These are phyloP conservation scores for Podospora comata DNA, from an alignment of 495 filamentous ascomycete genomes.

Conservation along the genomic window DNA sequence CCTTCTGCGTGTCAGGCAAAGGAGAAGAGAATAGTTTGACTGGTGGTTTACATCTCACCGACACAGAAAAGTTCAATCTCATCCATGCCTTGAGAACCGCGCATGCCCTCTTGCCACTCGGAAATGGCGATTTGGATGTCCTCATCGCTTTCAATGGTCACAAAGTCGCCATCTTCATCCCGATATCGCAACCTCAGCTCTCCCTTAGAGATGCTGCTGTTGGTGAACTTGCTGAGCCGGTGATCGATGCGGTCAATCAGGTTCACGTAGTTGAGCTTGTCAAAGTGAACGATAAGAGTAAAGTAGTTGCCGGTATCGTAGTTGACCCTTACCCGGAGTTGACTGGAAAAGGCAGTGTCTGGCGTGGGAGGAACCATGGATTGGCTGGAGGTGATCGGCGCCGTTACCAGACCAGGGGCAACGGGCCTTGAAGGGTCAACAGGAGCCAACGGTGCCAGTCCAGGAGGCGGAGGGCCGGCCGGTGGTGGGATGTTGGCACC, in stretches of 20 bases:
- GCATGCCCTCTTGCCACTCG: conserved; percentile 79
- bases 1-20: neutral
- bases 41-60: conserved; percentile 28
- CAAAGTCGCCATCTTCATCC: conserved; percentile 89
- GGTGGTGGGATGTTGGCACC: conserved; percentile 31
- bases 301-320: conserved; percentile 78
- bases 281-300: conserved; percentile 87
- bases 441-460: conserved; percentile 34
- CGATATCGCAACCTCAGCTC: conserved; percentile 80
- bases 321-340: conserved; percentile 92
- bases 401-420: conserved; percentile 34
- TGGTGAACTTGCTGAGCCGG: conserved; percentile 80
- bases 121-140: conserved; percentile 92
- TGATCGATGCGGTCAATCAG: conserved; percentile 95
- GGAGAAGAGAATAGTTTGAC: neutral
- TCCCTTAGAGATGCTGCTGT: conserved; percentile 71
- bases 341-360: conserved; percentile 64
- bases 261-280: conserved; percentile 80
- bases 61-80: conserved; percentile 79
- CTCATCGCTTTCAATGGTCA: conserved; percentile 90
- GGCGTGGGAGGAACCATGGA: conserved; percentile 41
- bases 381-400: conserved; percentile 32
- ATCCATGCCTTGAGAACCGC: conserved; percentile 65
- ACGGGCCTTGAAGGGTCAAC: conserved; percentile 24
- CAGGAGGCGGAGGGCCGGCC: conserved; percentile 28